Base-by-base conservation (phyloP, 768 basidiomycete species). In the Boletus subcaerulescens region DNA sequence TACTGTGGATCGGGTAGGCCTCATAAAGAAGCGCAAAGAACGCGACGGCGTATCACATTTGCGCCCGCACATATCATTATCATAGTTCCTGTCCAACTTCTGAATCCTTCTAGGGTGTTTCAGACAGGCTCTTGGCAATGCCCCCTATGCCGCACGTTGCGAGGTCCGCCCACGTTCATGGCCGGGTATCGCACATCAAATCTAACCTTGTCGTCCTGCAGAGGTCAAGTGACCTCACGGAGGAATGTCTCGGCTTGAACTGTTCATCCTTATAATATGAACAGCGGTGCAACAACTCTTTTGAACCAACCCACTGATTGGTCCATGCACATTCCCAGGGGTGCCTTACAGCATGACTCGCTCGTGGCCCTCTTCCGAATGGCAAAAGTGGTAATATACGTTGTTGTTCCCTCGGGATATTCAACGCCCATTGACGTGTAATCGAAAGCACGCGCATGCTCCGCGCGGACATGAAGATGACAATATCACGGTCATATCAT, bases 91-190 rank as follows among this genome's bases (percentile, higher is more conserved):
- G 31, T 38, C 32, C 32, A 9, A 13, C 47, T 52, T 49, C 52
- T 48, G n/a, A 33, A 32, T 39, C 14, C 6, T 15, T 32, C 24
- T 15, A 33, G 11, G n/a, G 17, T 4, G 14, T 33, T 18, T 43
- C 9, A 29, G 32, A 42, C 4, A 33, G 29, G 29, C 39, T 51
- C 0, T 22, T 22, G 3, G 45, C 41, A 9, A 36, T 35, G 9
- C 20, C 38, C n/a, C 42, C 22, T 45, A 44, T 26, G 45, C 33
- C 20, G 26, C 55, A 47, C 44, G 18, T 36, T 40, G 8, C 48
- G 48, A 56, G 57, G 54, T 60, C 58, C 62, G 62, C 14, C 62
- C 52, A 55, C 26, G 36, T 44, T 39, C 47, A 50, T 45, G 45
- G 22, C 10, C 15, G n/a, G 18, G n/a, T 26, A 20, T 33, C 6